phyloP scores from a whole-genome alignment of 352 stramenopile species.

The Globisporangium takayamanum region DNA sequence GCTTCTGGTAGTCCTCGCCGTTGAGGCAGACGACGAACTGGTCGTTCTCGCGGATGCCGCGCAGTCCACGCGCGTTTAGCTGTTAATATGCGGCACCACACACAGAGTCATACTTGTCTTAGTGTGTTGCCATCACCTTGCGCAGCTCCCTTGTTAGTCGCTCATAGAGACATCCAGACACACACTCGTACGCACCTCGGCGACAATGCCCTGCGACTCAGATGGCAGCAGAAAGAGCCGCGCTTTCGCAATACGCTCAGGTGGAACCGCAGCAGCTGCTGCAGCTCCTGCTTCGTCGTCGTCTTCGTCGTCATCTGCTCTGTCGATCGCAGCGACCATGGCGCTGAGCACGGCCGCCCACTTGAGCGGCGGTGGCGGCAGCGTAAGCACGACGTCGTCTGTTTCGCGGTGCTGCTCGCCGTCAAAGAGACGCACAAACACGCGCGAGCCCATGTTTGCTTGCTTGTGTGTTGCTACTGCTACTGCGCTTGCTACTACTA shows the following conservation, averaged over 20 bases:
- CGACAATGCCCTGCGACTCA: constrained; percentile 48
- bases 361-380: constrained; percentile 58
- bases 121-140: not conserved
- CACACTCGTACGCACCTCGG: constrained; percentile 30
- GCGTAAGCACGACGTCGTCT: constrained; percentile 58
- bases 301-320: constrained; percentile 37
- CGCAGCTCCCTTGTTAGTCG: not conserved
- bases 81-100: constrained; percentile 11
- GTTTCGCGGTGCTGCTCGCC: constrained; percentile 40
- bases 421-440: constrained; percentile 78
- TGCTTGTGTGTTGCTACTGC: not conserved
- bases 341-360: constrained; percentile 53
- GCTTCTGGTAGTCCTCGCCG: constrained; percentile 63
- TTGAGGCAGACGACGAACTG: constrained; percentile 62
- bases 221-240: constrained; percentile 60
- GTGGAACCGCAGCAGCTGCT: not conserved
- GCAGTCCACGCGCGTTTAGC: constrained; percentile 66
- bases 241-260: constrained; percentile 27
- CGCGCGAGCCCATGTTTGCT: constrained; percentile 37
- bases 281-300: constrained; percentile 22
- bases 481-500: not conserved
- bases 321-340: constrained; percentile 56
- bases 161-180: not conserved
- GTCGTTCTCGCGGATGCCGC: constrained; percentile 74
- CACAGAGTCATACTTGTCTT: constrained; percentile 4